These are phyloP conservation scores for Penicillium aurantiogriseum DNA, from an alignment of 2,329 filamentous ascomycete species.

Conservation along the genomic window DNA sequence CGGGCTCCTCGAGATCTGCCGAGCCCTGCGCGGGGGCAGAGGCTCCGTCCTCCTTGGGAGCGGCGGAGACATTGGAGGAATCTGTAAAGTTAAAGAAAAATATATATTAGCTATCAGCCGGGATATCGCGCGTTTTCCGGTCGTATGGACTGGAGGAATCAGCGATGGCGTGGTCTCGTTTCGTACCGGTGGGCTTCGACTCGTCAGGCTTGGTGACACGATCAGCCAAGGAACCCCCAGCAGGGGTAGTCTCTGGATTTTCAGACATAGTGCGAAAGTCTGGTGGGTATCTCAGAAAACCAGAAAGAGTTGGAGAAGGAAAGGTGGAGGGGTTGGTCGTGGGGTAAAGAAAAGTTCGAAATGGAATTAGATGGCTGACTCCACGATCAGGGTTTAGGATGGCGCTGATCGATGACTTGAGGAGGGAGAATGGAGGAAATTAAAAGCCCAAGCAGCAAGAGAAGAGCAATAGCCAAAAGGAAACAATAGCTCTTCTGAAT, in stretches of 20 bases:
- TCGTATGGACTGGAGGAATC: slow-evolving; percentile 7
- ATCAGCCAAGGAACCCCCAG: slow-evolving; percentile 47
- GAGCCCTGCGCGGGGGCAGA: slow-evolving; percentile 46
- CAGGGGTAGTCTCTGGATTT: slow-evolving; percentile 24
- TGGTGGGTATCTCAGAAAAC: not conserved
- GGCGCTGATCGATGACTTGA: not conserved
- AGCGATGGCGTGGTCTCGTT: slow-evolving; percentile 13
- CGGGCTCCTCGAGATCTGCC: slow-evolving; percentile 61
- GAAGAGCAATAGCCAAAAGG: not conserved
- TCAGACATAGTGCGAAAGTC: slow-evolving; percentile 38
- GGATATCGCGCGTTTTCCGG: slow-evolving; percentile 10
- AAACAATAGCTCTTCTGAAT: not conserved
- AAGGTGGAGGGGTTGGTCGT: slow-evolving; percentile 8
- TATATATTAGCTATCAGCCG: slow-evolving; percentile 22
- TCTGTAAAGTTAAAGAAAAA: slow-evolving; percentile 9
- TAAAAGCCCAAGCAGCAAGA: not conserved
- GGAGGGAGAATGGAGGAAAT: not conserved
- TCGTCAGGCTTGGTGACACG: slow-evolving; percentile 48
- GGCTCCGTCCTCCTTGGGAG: slow-evolving; percentile 41
- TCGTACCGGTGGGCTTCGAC: slow-evolving; percentile 32
- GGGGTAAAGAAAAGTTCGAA: slow-evolving; percentile 8
- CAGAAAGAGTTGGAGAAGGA: not conserved
- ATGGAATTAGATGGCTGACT: not conserved
- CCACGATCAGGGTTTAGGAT: not conserved
- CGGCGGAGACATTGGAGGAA: slow-evolving; percentile 16